Evolutionary conservation across 805 yeast genomes (phyloP).

Genomic region (Kodamaea sagamina): DNA sequence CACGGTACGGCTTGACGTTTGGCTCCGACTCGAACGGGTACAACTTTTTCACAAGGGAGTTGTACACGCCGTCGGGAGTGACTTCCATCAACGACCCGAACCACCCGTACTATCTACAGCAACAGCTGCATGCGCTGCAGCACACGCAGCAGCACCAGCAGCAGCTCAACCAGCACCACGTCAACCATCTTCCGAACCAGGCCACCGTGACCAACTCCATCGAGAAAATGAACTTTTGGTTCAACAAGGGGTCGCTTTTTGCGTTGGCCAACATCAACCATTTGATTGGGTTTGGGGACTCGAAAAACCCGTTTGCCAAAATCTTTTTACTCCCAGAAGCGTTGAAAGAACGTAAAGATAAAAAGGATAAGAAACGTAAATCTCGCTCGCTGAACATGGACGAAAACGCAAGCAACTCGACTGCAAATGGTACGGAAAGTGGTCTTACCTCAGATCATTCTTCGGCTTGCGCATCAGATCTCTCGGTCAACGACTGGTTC

Average conservation of each 20-base stretch:
- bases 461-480: slow-evolving; percentile 32
- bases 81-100: slow-evolving; percentile 28
- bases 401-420: not conserved
- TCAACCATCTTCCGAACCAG: slow-evolving; percentile 11
- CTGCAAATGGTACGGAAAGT: not conserved
- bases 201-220: slow-evolving; percentile 27
- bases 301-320: slow-evolving; percentile 74
- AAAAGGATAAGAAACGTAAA: slow-evolving; percentile 65
- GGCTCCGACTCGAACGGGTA: slow-evolving; percentile 66
- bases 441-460: slow-evolving; percentile 4
- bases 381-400: slow-evolving; percentile 20
- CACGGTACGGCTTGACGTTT: slow-evolving; percentile 64
- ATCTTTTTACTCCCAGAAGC: slow-evolving; percentile 72
- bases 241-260: slow-evolving; percentile 72
- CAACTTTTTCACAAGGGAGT: slow-evolving; percentile 56
- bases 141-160: slow-evolving; percentile 4
- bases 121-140: slow-evolving; percentile 15
- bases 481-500: slow-evolving; percentile 53
- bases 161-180: slow-evolving; percentile 14
- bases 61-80: slow-evolving; percentile 27
- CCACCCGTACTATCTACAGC: slow-evolving; percentile 15
- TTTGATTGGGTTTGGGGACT: slow-evolving; percentile 75
- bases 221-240: slow-evolving; percentile 68
- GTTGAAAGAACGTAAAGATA: slow-evolving; percentile 67
- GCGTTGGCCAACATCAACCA: slow-evolving; percentile 77